Evolutionary conservation across 2,329 filamentous ascomycete genomes (phyloP), one percentile per base, ranked within the genome.

Genomic region (Pseudocercospora musae): DNA sequence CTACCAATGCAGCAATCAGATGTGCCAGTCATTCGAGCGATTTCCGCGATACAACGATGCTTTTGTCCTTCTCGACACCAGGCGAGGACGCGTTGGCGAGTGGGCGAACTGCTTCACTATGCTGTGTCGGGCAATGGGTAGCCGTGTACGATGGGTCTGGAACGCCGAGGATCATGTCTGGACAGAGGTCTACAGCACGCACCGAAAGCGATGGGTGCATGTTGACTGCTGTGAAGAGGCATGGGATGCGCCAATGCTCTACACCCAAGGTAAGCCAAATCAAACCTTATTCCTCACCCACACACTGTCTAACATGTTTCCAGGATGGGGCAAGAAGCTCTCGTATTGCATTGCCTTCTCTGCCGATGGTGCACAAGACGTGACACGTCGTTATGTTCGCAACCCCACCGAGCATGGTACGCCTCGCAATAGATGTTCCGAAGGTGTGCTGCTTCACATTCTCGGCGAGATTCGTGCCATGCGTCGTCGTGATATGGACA

Each of bases 101-200:
- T 98, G 95, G 92, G 92, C 92, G 68, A 98, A 97, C 79, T 97
- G 93, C 82, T 99, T 99, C 80, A 94, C 89, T 79, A 98, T 98
- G 95, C 84, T 99, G 57, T 98, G 94, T 81, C 87, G 94, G 63
- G 95, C 95, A 4, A 87, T 98, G 13, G 94, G 94, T 55, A 91
- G 90, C 63, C 86, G 94, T 64, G 92, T 97, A 23, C 87, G 95
- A 72, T 99, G 95, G 95, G 90, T 99, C 10, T 99, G 95, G 95
- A 98, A 98, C 70, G 89, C 90, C 29, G 95, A 98, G 77, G 95
- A 98, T 75, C 91, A 97, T 73, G 91, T 97, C 25, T 99, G 95
- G 95, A 96, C 93, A 0, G 95, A 98, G 72, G 89, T 98, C 13
- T 99, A 96, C 79, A 97, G 93, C 2, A 91, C 95, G 66, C 92